Conservation (phyloP, 345 rosid species). For the Nasturtium officinale region DNA sequence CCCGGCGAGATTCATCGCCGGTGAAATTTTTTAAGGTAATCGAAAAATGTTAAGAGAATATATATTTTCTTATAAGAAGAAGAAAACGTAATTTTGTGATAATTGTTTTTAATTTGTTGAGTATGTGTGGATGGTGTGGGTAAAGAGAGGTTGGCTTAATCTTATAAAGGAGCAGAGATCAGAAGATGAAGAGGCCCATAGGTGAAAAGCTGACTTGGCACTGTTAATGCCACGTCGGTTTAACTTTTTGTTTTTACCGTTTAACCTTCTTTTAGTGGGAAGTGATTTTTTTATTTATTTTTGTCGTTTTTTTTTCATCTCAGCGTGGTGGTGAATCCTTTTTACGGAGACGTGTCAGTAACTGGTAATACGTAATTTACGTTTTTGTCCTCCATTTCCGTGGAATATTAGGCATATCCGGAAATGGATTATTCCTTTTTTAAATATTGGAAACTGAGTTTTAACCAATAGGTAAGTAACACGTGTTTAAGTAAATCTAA, state of each 20-base stretch:
- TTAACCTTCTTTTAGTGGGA: conserved; percentile 27
- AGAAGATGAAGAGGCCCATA: conserved; percentile 31
- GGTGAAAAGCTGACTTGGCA: conserved; percentile 46
- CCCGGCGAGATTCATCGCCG: conserved; percentile 53
- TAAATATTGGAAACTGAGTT: conserved; percentile 18
- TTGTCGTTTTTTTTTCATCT: conserved; percentile 29
- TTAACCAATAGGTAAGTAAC: neutral
- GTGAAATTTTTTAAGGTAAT: conserved; percentile 23
- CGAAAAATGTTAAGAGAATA: no score
- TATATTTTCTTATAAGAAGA: no score
- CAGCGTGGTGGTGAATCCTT: conserved; percentile 37
- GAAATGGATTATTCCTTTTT: conserved; percentile 19
- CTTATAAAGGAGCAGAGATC: conserved; percentile 47
- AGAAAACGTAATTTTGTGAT: conserved; percentile 27
- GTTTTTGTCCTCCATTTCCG: conserved; percentile 35
- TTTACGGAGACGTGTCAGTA: conserved; percentile 46
- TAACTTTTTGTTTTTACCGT: neutral
- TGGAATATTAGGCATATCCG: conserved; percentile 37
- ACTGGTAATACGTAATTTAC: conserved; percentile 17
- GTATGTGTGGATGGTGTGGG: conserved; percentile 39
- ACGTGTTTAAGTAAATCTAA: conserved; percentile 19
- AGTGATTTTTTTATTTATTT: conserved; percentile 12
- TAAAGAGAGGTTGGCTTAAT: conserved; percentile 34
- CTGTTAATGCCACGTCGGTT: conserved; percentile 31
- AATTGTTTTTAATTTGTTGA: neutral